Conservation (phyloP, 148 eudicot species). For the Simmondsia chinensis region DNA sequence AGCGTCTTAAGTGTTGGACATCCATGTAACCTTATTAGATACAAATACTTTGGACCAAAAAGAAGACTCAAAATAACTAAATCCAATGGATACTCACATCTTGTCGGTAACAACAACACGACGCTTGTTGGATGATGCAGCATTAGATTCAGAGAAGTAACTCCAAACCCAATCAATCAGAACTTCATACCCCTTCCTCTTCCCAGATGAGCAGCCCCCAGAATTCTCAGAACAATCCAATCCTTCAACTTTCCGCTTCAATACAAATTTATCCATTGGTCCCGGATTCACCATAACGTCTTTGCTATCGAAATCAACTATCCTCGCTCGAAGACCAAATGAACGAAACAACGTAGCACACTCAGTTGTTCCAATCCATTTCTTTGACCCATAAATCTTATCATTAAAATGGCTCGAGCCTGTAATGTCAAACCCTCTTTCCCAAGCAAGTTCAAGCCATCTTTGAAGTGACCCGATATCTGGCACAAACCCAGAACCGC, state of each 20-base stretch:
- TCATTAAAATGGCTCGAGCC: slow-evolving; percentile 54
- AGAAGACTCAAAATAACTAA: background rate
- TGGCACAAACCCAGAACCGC: slow-evolving; percentile 81
- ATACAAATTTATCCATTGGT: slow-evolving; percentile 77
- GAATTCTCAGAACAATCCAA: slow-evolving; percentile 13
- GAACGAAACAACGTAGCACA: slow-evolving; percentile 83
- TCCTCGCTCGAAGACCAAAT: slow-evolving; percentile 84
- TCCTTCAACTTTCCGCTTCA: slow-evolving; percentile 15
- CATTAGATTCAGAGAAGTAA: slow-evolving; percentile 52
- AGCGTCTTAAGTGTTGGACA: too few relatives aligned
- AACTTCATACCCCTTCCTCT: slow-evolving; percentile 43
- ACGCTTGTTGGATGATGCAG: slow-evolving; percentile 20
- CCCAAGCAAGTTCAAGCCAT: slow-evolving; percentile 98
- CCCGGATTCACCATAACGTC: slow-evolving; percentile 17
- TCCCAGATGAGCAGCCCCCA: slow-evolving; percentile 7
- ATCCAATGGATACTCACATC: slow-evolving; percentile 35
- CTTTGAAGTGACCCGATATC: slow-evolving; percentile 74
- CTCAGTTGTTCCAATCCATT: slow-evolving; percentile 95
- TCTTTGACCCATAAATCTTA: slow-evolving; percentile 52
- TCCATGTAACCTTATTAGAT: too few relatives aligned
- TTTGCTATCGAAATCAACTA: slow-evolving; percentile 74
- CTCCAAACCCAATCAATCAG: slow-evolving; percentile 88
- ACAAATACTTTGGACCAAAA: too few relatives aligned
- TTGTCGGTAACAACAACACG: slow-evolving; percentile 60
- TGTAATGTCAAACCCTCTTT: slow-evolving; percentile 53